Evolutionary conservation across 1,139 yeast species (phyloP).

Genomic region (Lodderomyces parapsilosis): DNA sequence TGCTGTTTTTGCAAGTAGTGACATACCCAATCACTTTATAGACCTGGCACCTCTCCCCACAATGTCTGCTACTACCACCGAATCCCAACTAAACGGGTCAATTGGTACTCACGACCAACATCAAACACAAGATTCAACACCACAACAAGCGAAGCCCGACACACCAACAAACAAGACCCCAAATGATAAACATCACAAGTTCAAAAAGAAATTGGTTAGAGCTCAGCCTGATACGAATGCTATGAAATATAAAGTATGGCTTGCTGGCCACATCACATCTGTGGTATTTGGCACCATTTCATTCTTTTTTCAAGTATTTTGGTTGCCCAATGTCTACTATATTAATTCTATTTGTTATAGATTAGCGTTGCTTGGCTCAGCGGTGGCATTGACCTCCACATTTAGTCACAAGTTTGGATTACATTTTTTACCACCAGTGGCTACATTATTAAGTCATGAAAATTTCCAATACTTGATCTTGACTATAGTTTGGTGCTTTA

Average conservation of each 20-base stretch:
- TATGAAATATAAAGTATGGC: constrained; percentile 54
- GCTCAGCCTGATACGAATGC: constrained; percentile 39
- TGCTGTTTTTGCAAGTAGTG: too few relatives aligned
- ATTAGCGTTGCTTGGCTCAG: constrained; percentile 55
- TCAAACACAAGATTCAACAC: not conserved
- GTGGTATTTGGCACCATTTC: constrained; percentile 52
- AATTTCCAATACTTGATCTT: constrained; percentile 65
- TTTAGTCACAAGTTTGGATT: constrained; percentile 58
- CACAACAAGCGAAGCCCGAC: constrained; percentile 5
- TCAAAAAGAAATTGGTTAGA: constrained; percentile 38
- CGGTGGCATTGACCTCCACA: constrained; percentile 53
- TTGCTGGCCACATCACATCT: constrained; percentile 56
- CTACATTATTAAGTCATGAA: constrained; percentile 61
- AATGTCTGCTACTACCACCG: constrained; percentile 3
- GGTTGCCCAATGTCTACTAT: constrained; percentile 44
- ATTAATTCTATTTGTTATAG: constrained; percentile 51
- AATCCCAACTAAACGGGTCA: constrained; percentile 4
- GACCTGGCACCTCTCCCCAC: not conserved
- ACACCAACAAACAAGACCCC: constrained; percentile 9
- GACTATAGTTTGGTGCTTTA: constrained; percentile 58
- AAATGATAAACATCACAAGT: constrained; percentile 9
- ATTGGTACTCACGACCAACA: constrained; percentile 3
- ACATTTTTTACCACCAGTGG: constrained; percentile 51
- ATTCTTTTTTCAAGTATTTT: constrained; percentile 44
- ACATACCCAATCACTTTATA: too few relatives aligned